Evolutionary conservation across 164 flowering plant genomes (phyloP).

Genomic region (Magnolia kwangsiensis): DNA sequence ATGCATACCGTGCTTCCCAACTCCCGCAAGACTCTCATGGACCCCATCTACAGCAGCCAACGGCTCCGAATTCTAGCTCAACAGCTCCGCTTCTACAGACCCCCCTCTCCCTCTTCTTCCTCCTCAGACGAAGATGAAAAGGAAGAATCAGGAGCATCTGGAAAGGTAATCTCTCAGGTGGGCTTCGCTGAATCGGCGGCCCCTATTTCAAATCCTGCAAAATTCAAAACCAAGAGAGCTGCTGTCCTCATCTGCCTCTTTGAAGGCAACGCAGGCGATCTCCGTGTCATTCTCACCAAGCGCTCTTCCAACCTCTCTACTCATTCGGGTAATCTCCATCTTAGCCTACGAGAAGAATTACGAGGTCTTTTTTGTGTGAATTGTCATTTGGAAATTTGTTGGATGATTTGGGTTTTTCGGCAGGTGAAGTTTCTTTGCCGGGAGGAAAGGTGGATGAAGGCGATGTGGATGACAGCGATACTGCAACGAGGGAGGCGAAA

Average conservation of each 20-base stretch:
- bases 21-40: constrained; percentile 23
- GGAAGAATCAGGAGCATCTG: constrained; percentile 37
- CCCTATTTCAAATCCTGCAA: constrained; percentile 36
- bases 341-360: not conserved
- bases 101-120: constrained; percentile 28
- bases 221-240: constrained; percentile 57
- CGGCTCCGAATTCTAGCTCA: constrained; percentile 52
- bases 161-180: constrained; percentile 61
- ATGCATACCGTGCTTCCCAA: not conserved
- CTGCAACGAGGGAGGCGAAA: constrained; percentile 85
- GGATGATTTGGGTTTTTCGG: not conserved
- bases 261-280: constrained; percentile 45
- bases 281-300: constrained; percentile 58
- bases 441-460: constrained; percentile 93
- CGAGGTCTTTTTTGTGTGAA: not conserved
- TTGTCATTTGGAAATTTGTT: not conserved
- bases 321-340: constrained; percentile 42
- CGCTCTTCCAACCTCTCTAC: constrained; percentile 51
- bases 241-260: constrained; percentile 55
- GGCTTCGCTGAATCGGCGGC: constrained; percentile 73
- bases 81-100: constrained; percentile 73
- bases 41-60: constrained; percentile 24
- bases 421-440: constrained; percentile 95
- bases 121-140: constrained; percentile 18
- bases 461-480: constrained; percentile 63